Evolutionary conservation across 2,329 filamentous ascomycete species (phyloP).

Genomic region (Sphaerulina vaccinii): DNA sequence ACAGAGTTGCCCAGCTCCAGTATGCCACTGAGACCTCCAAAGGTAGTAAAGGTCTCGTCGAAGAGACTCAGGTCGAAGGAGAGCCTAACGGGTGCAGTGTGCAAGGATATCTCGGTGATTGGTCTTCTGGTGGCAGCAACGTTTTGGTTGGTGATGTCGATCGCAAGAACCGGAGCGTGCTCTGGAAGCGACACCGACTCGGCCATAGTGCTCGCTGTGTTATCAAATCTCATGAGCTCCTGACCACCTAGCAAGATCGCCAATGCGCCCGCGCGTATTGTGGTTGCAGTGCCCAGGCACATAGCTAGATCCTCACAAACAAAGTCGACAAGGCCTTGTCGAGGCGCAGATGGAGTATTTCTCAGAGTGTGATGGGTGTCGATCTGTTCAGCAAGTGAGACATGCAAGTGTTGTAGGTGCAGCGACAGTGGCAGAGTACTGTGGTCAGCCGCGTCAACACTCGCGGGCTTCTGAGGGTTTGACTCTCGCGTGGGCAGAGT

Average conservation of each 20-base stretch:
- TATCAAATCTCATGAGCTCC: conserved; percentile 28
- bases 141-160: conserved; percentile 24
- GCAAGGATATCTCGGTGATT: conserved; percentile 55
- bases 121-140: conserved; percentile 23
- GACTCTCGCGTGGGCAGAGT: not conserved
- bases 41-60: conserved; percentile 83
- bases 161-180: conserved; percentile 26
- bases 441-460: not conserved
- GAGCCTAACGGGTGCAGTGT: conserved; percentile 73
- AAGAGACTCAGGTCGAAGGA: conserved; percentile 75
- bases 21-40: conserved; percentile 88
- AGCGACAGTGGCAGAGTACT: not conserved
- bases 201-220: conserved; percentile 10
- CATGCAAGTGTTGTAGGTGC: conserved; percentile 7
- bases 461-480: not conserved
- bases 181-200: conserved; percentile 21
- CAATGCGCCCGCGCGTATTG: conserved; percentile 20
- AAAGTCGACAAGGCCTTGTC: conserved; percentile 13
- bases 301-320: conserved; percentile 9
- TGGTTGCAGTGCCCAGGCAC: not conserved
- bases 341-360: not conserved
- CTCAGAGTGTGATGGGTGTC: not conserved
- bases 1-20: conserved; percentile 85
- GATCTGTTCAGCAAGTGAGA: conserved; percentile 5
- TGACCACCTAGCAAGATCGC: conserved; percentile 26